phyloP scores from a whole-genome alignment of 1,139 yeast genomes.

The Zygosaccharomyces sapae region DNA sequence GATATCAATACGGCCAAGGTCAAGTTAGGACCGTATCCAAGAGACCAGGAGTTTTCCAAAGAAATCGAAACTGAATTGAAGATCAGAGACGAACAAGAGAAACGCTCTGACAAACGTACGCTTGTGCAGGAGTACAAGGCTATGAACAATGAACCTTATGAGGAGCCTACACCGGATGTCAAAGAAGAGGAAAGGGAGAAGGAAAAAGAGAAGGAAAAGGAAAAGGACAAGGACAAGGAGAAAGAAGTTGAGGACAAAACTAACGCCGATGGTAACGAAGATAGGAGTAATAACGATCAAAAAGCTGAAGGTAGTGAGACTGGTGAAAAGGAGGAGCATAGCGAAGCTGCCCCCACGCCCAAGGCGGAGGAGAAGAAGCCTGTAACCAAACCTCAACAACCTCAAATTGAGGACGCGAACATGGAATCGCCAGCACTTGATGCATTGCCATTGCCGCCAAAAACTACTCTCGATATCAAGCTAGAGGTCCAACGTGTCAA shows the following conservation, averaged over 20 bases:
- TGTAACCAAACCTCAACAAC: slow-evolving; percentile 8
- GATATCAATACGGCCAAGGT: slow-evolving; percentile 65
- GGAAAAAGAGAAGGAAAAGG: slow-evolving; percentile 5
- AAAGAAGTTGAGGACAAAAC: slow-evolving; percentile 3
- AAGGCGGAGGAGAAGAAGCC: slow-evolving; percentile 36
- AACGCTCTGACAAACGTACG: slow-evolving; percentile 34
- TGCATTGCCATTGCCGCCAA: slow-evolving; percentile 76
- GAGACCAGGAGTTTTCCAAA: slow-evolving; percentile 77
- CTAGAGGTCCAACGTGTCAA: slow-evolving; percentile 72
- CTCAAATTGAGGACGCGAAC: slow-evolving; percentile 15
- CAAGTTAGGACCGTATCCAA: slow-evolving; percentile 75
- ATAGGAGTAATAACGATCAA: not conserved
- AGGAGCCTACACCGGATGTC: slow-evolving; percentile 12
- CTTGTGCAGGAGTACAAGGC: slow-evolving; percentile 48
- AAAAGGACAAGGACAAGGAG: slow-evolving; percentile 9
- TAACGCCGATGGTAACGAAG: slow-evolving; percentile 9
- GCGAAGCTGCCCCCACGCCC: slow-evolving; percentile 21
- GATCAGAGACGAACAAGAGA: slow-evolving; percentile 60
- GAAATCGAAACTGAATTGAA: slow-evolving; percentile 83
- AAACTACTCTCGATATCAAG: slow-evolving; percentile 73
- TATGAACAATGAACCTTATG: slow-evolving; percentile 35
- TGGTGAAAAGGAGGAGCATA: slow-evolving; percentile 17
- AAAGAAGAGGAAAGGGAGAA: slow-evolving; percentile 11
- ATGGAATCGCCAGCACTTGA: slow-evolving; percentile 72
- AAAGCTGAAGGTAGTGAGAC: slow-evolving; percentile 10